Conservation (phyloP, 83 land plant genomes). For the Picea abies region DNA sequence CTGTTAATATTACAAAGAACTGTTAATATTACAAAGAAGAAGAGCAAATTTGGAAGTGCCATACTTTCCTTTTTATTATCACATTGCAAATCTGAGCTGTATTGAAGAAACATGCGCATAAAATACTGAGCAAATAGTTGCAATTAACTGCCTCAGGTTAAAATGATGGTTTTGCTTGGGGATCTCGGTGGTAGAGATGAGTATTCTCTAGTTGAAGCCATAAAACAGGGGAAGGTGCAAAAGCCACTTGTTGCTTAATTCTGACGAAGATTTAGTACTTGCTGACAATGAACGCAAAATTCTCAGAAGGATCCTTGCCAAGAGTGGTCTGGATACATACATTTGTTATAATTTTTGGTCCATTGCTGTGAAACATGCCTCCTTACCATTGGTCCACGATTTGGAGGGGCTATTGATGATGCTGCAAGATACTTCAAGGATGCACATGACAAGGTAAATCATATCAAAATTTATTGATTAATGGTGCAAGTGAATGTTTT, state of each 20-base stretch:
- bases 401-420: too few relatives aligned
- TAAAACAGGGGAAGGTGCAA: slow-evolving; percentile 87
- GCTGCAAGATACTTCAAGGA: too few relatives aligned
- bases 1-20: neutral
- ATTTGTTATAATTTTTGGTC: too few relatives aligned
- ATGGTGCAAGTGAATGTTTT: too few relatives aligned
- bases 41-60: neutral
- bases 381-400: too few relatives aligned
- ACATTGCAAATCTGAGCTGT: neutral
- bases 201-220: neutral
- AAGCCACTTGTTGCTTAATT: slow-evolving; percentile 99
- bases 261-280: too few relatives aligned
- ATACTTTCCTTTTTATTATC: neutral
- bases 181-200: slow-evolving; percentile 96
- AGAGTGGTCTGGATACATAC: too few relatives aligned
- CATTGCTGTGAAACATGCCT: too few relatives aligned
- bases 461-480: too few relatives aligned
- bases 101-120: slow-evolving; percentile 17
- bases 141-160: slow-evolving; percentile 56
- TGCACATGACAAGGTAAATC: too few relatives aligned
- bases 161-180: slow-evolving; percentile 97
- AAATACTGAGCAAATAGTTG: neutral
- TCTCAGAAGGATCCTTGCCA: too few relatives aligned
- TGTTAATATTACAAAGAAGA: neutral
- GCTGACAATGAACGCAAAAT: too few relatives aligned